Evolutionary conservation across 768 basidiomycete genomes (phyloP).

Genomic region (Boletus reticuloceps): DNA sequence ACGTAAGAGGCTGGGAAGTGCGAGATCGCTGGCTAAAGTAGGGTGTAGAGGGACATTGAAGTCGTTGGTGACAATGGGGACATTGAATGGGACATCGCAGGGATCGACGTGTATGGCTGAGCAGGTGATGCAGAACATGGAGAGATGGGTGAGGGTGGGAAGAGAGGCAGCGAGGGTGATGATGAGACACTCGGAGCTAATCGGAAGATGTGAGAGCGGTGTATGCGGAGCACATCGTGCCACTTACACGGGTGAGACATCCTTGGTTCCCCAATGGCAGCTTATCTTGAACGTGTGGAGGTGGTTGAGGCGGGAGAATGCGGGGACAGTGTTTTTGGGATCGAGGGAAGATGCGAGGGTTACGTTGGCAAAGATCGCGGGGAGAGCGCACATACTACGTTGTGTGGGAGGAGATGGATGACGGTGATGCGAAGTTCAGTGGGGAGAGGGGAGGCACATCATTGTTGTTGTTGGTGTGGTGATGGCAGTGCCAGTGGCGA

Average conservation of each 20-base stretch:
- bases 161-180: constrained; percentile 65
- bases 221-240: not conserved
- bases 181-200: constrained; percentile 56
- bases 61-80: constrained; percentile 64
- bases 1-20: constrained; percentile 62
- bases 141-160: constrained; percentile 52
- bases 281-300: constrained; percentile 19
- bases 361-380: constrained; percentile 58
- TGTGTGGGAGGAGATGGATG: constrained; percentile 45
- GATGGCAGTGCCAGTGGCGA: too few relatives aligned
- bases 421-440: constrained; percentile 63
- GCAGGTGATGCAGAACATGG: constrained; percentile 62
- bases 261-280: constrained; percentile 33
- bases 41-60: constrained; percentile 56
- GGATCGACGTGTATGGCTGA: constrained; percentile 65
- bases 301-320: constrained; percentile 19
- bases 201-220: not conserved
- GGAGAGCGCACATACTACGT: constrained; percentile 48
- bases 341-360: constrained; percentile 37
- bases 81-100: constrained; percentile 34
- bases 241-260: constrained; percentile 37
- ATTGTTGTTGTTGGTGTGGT: too few relatives aligned
- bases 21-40: constrained; percentile 52
- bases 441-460: too few relatives aligned
- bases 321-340: constrained; percentile 15